These are phyloP conservation scores for Euphorbia peplus DNA, from an alignment of 345 rosid species.

Conservation along the genomic window DNA sequence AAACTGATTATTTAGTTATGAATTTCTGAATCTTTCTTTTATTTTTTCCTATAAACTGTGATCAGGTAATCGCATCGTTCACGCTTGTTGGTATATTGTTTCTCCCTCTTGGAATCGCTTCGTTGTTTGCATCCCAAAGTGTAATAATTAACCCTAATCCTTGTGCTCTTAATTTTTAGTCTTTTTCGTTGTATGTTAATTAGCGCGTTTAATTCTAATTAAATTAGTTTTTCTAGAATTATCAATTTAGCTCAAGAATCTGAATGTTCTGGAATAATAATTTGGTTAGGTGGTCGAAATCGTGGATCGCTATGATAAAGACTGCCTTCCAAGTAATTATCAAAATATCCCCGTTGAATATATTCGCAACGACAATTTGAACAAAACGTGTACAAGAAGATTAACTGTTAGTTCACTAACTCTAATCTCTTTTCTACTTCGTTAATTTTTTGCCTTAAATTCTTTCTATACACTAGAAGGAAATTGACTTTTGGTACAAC, in stretches of 20 bases:
- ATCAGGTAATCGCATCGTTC: constrained; percentile 28
- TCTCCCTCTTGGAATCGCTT: constrained; percentile 25
- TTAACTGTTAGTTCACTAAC: constrained; percentile 15
- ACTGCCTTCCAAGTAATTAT: constrained; percentile 20
- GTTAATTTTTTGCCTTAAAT: not conserved
- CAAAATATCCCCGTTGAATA: not conserved
- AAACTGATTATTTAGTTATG: too few species aligned
- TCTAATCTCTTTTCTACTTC: not conserved
- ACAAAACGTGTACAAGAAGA: constrained; percentile 24
- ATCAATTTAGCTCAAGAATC: too few species aligned
- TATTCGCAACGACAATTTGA: constrained; percentile 8
- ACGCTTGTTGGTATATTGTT: constrained; percentile 17
- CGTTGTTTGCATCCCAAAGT: constrained; percentile 27
- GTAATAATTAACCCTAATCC: constrained; percentile 12
- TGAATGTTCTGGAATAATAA: too few species aligned
- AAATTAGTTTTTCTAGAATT: too few species aligned
- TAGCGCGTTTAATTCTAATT: too few species aligned
- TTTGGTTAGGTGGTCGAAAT: constrained; percentile 31
- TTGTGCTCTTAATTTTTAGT: too few species aligned
- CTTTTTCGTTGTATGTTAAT: too few species aligned
- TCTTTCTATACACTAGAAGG: too few species aligned
- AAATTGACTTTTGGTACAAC: too few species aligned
- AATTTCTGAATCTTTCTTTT: too few species aligned
- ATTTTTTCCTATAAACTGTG: too few species aligned
- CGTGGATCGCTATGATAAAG: constrained; percentile 22